phyloP scores from a whole-genome alignment of 2,329 filamentous ascomycete species.

The Pezicula radicicola region DNA sequence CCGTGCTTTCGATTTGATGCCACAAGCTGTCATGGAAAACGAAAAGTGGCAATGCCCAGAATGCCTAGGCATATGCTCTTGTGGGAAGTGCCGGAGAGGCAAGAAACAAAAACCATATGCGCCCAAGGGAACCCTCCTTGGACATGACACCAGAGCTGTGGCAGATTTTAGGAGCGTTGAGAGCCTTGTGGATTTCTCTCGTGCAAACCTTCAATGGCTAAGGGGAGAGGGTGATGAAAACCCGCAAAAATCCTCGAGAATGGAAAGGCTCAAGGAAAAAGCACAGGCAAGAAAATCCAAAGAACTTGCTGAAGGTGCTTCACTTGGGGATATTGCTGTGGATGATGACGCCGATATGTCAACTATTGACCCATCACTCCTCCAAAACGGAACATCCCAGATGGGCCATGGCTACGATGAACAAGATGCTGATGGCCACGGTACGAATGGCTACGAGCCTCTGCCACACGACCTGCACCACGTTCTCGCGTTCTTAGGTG shows the following conservation, averaged over 20 bases:
- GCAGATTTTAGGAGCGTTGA: slow-evolving; percentile 91
- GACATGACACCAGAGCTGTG: slow-evolving; percentile 86
- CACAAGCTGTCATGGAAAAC: slow-evolving; percentile 76
- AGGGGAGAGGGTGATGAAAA: slow-evolving; percentile 51
- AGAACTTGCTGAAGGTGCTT: slow-evolving; percentile 18
- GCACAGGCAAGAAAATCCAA: slow-evolving; percentile 27
- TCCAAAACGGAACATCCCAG: slow-evolving; percentile 3
- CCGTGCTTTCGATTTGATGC: slow-evolving; percentile 87
- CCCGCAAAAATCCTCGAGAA: slow-evolving; percentile 35
- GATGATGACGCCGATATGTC: slow-evolving; percentile 6
- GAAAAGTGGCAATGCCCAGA: slow-evolving; percentile 85
- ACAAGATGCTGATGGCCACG: background rate
- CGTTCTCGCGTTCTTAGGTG: background rate
- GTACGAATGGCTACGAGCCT: slow-evolving; percentile 1
- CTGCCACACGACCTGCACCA: background rate
- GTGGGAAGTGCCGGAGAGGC: slow-evolving; percentile 67
- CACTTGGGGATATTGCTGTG: slow-evolving; percentile 8
- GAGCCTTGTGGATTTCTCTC: slow-evolving; percentile 82
- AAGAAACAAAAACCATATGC: slow-evolving; percentile 74
- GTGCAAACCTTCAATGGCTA: slow-evolving; percentile 85
- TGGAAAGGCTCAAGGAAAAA: slow-evolving; percentile 29
- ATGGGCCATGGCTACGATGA: slow-evolving; percentile 4
- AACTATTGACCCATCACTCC: slow-evolving; percentile 27
- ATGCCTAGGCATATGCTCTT: slow-evolving; percentile 84
- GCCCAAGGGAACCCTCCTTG: slow-evolving; percentile 82